A percentile compares a stretch with the other conserved stretches of the same genome.
phyloP scores from a whole-genome alignment of 2,329 filamentous ascomycete species.

The Penicillium sp. region DNA sequence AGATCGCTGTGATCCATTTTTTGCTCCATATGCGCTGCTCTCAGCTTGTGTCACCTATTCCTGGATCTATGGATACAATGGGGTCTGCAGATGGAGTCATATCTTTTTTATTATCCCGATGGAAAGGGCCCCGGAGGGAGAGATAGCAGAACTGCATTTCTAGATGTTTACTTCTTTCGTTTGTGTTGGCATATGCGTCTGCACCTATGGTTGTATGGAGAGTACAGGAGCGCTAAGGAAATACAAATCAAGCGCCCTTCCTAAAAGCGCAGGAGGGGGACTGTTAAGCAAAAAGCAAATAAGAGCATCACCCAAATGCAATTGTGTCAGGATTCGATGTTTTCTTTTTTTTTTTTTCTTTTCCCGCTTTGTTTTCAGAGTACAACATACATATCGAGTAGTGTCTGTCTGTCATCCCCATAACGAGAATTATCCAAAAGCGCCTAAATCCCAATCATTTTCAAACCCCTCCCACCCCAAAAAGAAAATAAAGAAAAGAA shows the following conservation, averaged over 20 bases:
- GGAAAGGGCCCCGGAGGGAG: neutral
- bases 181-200: neutral
- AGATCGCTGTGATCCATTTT: neutral
- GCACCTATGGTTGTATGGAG: neutral
- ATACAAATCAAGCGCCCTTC: neutral
- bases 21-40: neutral
- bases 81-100: neutral
- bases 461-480: neutral
- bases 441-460: neutral
- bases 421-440: neutral
- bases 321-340: conserved; percentile 6
- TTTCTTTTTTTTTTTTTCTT: neutral
- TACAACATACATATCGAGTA: too few relatives aligned
- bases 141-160: neutral
- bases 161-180: neutral
- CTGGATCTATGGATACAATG: neutral
- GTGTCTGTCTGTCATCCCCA: neutral
- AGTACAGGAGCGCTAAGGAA: neutral
- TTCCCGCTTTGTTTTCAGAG: neutral
- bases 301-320: neutral
- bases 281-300: neutral
- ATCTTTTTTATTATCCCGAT: too few relatives aligned
- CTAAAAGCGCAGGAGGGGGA: neutral
- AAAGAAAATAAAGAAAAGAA: neutral
- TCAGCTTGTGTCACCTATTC: neutral